Conservation (phyloP, 2,329 filamentous ascomycete genomes). For the Sporothrix phasma region DNA sequence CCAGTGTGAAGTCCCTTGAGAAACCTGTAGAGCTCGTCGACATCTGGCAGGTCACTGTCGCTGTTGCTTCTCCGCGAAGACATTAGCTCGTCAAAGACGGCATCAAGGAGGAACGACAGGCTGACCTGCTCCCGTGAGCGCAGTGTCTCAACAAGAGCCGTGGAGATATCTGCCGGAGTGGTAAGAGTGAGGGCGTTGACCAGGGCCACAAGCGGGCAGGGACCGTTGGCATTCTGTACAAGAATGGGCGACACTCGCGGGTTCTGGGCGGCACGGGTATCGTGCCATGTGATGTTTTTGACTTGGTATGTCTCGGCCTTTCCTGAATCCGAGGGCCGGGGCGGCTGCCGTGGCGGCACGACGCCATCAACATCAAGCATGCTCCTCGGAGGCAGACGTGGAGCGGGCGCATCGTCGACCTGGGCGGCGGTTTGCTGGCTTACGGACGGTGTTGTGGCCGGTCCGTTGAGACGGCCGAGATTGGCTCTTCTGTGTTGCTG, state of each 20-base stretch:
- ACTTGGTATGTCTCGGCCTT: conserved; percentile 78
- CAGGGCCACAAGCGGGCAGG: conserved; percentile 83
- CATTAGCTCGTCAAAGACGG: conserved; percentile 88
- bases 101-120: conserved; percentile 73
- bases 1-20: conserved; percentile 83
- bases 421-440: background rate
- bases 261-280: conserved; percentile 48
- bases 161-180: conserved; percentile 55
- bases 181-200: conserved; percentile 87
- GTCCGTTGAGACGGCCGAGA: background rate
- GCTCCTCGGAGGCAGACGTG: conserved; percentile 21
- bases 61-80: conserved; percentile 57
- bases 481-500: conserved; percentile 2
- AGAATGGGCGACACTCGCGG: conserved; percentile 75
- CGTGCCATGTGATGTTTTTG: conserved; percentile 81
- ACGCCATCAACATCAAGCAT: conserved; percentile 20
- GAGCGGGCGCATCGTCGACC: conserved; percentile 18
- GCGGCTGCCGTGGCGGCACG: conserved; percentile 25
- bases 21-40: conserved; percentile 79
- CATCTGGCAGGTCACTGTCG: conserved; percentile 65
- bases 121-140: conserved; percentile 78
- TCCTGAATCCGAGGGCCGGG: conserved; percentile 34
- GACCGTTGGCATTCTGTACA: conserved; percentile 88
- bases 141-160: conserved; percentile 68
- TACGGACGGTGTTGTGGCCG: background rate